These are phyloP conservation scores for Croton laevigatus DNA, from an alignment of 441 rosid species.

Conservation along the genomic window DNA sequence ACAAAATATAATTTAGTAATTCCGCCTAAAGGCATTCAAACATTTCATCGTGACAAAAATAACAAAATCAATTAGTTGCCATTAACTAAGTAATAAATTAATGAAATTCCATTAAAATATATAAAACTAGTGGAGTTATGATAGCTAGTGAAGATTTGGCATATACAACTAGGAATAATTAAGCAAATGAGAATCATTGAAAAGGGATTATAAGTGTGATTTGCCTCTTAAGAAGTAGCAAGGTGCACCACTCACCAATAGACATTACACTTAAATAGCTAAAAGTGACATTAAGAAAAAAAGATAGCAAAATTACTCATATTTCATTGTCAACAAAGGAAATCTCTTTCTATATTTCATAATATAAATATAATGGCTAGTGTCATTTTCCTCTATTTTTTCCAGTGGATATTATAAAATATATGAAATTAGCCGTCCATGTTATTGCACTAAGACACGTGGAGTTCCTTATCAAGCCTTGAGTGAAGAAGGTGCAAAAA, in stretches of 20 bases:
- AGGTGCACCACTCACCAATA: conserved; percentile 4
- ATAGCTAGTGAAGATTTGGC: neutral
- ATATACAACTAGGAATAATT: neutral
- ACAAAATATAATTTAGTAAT: neutral
- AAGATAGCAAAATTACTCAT: neutral
- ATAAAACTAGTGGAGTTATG: too few species aligned
- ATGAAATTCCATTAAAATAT: too few species aligned
- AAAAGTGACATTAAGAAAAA: neutral
- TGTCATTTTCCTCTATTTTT: too few species aligned
- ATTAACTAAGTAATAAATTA: neutral
- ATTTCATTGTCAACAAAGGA: conserved; percentile 8
- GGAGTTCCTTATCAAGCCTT: neutral
- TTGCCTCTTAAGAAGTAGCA: conserved; percentile 12
- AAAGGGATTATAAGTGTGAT: neutral
- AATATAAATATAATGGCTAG: too few species aligned
- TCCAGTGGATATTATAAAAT: too few species aligned
- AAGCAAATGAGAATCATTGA: neutral
- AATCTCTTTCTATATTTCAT: too few species aligned
- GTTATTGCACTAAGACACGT: conserved; percentile 1
- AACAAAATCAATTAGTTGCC: neutral
- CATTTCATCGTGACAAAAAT: neutral
- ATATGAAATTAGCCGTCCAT: too few species aligned
- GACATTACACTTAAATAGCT: neutral
- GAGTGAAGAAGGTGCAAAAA: neutral
- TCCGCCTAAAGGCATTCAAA: too few species aligned